phyloP scores from a whole-genome alignment of 129 eudicot genomes.

The Heracleum sosnowskyi region DNA sequence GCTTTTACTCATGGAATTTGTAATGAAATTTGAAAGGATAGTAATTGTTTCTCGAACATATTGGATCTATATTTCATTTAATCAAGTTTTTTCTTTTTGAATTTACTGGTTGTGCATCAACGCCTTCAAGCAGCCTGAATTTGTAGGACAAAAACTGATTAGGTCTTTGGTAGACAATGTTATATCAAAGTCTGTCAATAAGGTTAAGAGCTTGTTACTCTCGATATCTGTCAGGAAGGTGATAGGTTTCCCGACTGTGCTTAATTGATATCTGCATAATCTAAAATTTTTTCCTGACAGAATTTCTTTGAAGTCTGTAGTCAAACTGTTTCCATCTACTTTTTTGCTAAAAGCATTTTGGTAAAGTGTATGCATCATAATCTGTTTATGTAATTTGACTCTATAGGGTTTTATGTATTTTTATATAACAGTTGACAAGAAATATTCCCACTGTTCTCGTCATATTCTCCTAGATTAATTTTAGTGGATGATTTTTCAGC shows the following conservation, averaged over 20 bases:
- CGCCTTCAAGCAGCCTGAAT: background rate
- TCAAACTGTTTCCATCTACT: background rate
- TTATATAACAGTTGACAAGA: background rate
- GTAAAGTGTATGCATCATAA: background rate
- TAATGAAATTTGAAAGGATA: background rate
- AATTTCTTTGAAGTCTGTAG: background rate
- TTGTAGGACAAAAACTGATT: background rate
- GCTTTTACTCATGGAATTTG: background rate
- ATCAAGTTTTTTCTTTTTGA: background rate
- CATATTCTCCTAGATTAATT: background rate
- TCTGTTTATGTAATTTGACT: background rate
- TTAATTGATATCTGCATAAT: background rate
- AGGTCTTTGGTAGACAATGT: background rate
- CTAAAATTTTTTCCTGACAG: background rate
- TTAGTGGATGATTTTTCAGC: conserved; percentile 34
- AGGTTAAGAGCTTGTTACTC: background rate
- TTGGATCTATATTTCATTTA: background rate
- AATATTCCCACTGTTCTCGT: background rate
- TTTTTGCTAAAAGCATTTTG: background rate
- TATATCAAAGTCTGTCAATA: background rate
- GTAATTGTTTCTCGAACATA: background rate
- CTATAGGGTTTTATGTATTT: background rate
- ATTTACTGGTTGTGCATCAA: background rate
- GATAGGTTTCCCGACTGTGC: background rate
- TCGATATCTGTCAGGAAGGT: background rate